Evolutionary conservation across 345 rosid genomes (phyloP), one percentile per base, ranked within the genome.

Genomic region (Citrus mangshanensis): DNA sequence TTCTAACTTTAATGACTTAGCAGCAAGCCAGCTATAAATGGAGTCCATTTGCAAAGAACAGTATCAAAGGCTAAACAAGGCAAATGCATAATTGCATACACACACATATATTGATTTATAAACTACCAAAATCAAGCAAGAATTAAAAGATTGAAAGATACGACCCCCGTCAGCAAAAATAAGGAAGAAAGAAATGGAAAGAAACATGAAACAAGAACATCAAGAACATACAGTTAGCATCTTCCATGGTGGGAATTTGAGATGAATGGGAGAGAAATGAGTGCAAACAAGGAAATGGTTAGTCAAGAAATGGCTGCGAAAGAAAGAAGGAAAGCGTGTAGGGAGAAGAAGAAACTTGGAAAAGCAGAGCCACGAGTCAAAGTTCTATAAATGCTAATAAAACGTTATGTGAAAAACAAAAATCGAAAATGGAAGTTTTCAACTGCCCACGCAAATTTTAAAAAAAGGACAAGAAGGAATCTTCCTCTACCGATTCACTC

Each of bases 221-320:
- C 68, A 32, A 64, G 35, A 37, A 21, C 77, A 55, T 72, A 81
- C 86, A 78, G n/a, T 71, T 81, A 35, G 82, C 75, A 13, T 84
- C 86, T 35, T 81, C 84, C 86, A 81, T 81, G 77, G 67, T 58
- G 18, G 49, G 71, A 61, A 61, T 38, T 6, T 46, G 40, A 35
- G 35, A 75, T 14, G 37, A 34, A 27, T 25, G 37, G 40, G 46
- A n/a, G n/a, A 38, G 65, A 61, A 64, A 37, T 13, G 21, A 34
- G 65, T 58, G 7, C 18, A 30, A 51, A 68, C 32, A 70, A 42
- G 25, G 77, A 62, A 56, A 74, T 40, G 76, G 59, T 74, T 40
- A 72, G 49, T 77, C 65, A 73, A 73, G 70, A 59, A 64, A 59
- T n/a, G 55, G 58, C 54, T 18, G 30, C 25, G 10, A 35, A 16